Base-by-base conservation (phyloP, 2,329 filamentous ascomycete genomes). In the Penicillium sp. region DNA sequence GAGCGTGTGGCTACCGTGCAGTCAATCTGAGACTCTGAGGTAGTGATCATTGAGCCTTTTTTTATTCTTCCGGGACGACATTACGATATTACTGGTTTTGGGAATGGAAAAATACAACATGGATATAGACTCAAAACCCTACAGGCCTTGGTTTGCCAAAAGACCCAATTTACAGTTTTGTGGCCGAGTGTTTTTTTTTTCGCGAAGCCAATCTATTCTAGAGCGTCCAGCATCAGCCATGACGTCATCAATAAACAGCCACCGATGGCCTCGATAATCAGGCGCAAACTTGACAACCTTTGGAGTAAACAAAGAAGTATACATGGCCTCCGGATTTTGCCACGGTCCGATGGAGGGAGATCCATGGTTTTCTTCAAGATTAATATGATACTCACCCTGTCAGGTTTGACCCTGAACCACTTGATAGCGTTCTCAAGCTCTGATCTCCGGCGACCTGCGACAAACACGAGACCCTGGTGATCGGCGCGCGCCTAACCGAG, bases 401-500 rank as follows among this genome's bases (percentile, higher is more conserved):
- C n/a, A n/a, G 48, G 3, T 11, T 11, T 11, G 19, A 4, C 16
- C 30, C 48, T 19, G 30, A 35, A 14, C 48, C 30, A 51, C 48
- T 33, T 11, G 30, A 33, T 33, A 35, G 48, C 28, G 19, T 33
- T 22, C n/a, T 51, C 2, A 26, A 25, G 22, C 26, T 45, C 42
- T 45, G 7, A 35, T 22, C 30, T n/a, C 25, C 30, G 28, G n/a
- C 48, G 28, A 51, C n/a, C 7, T 14, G 43, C 43, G 43, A 46
- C 43, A 22, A 35, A 33, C 22, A 22, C 8, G 19, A 51, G 48
- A 35, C 48, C 48, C 30, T 35, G 28, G 28, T 30, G 48, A 51
- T 51, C 48, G 48, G 48, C 48, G 28, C 16, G 48, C 48, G 48
- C 48, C 48, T 51, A 51, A 35, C 28, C 48, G 30, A 35, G 28